Evolutionary conservation across 2,329 filamentous ascomycete species (phyloP).

Genomic region (Raffaelea deltoideospora): DNA sequence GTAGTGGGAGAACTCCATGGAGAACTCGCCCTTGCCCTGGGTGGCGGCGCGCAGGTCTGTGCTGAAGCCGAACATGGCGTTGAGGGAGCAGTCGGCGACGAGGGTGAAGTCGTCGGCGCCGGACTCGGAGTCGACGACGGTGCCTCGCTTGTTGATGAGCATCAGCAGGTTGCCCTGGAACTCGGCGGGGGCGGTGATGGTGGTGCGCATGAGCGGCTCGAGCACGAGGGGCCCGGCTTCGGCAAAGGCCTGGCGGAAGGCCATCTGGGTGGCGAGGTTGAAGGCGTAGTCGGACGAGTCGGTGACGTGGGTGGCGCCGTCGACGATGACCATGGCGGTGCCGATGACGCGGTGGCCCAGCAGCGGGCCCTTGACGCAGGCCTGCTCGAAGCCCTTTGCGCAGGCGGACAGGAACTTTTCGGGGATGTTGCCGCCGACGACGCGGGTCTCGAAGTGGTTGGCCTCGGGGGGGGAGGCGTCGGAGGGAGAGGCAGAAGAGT

Average conservation of each 20-base stretch:
- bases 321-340: slow-evolving; percentile 79
- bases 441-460: slow-evolving; percentile 76
- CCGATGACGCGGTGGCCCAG: slow-evolving; percentile 89
- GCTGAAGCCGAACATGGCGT: slow-evolving; percentile 96
- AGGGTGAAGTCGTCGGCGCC: slow-evolving; percentile 89
- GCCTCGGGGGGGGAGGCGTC: slow-evolving; percentile 32
- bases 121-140: slow-evolving; percentile 90
- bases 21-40: slow-evolving; percentile 96
- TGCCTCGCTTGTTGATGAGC: slow-evolving; percentile 89
- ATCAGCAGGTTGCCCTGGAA: slow-evolving; percentile 96
- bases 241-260: slow-evolving; percentile 86
- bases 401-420: slow-evolving; percentile 95
- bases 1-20: slow-evolving; percentile 98
- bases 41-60: slow-evolving; percentile 82
- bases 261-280: slow-evolving; percentile 86
- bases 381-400: slow-evolving; percentile 79
- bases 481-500: background rate
- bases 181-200: slow-evolving; percentile 87
- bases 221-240: slow-evolving; percentile 70
- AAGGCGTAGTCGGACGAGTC: slow-evolving; percentile 97
- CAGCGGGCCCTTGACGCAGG: slow-evolving; percentile 74
- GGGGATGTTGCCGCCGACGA: slow-evolving; percentile 78
- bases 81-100: slow-evolving; percentile 80
- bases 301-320: slow-evolving; percentile 92
- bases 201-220: slow-evolving; percentile 96